phyloP scores from a whole-genome alignment of 2,329 filamentous ascomycete genomes.

The Curvularia spicifera region DNA sequence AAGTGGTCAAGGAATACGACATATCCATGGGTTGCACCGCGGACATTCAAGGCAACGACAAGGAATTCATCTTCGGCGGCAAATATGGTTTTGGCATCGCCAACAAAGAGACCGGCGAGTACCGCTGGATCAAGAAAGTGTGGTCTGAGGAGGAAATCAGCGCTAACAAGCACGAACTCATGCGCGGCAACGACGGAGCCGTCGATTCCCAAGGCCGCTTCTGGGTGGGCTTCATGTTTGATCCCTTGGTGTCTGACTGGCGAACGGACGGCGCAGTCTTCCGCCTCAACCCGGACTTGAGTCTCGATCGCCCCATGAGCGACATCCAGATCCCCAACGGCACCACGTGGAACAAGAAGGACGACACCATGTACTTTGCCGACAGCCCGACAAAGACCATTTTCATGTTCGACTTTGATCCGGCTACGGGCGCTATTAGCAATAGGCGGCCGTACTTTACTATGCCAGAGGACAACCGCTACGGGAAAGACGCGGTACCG shows the following conservation, averaged over 20 bases:
- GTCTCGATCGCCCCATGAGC: conserved; percentile 65
- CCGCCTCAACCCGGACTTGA: conserved; percentile 69
- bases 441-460: conserved; percentile 76
- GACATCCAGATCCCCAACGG: conserved; percentile 82
- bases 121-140: conserved; percentile 63
- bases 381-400: conserved; percentile 76
- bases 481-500: conserved; percentile 62
- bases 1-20: conserved; percentile 62
- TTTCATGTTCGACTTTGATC: conserved; percentile 75
- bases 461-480: conserved; percentile 62
- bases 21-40: conserved; percentile 68
- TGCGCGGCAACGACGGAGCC: conserved; percentile 80
- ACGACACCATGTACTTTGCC: conserved; percentile 80
- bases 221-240: conserved; percentile 88
- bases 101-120: conserved; percentile 65
- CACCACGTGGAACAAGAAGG: conserved; percentile 77
- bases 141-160: conserved; percentile 60
- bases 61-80: conserved; percentile 76
- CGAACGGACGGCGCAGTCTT: conserved; percentile 71
- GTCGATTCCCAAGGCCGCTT: conserved; percentile 81
- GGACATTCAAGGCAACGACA: conserved; percentile 72
- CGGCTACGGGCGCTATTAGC: conserved; percentile 66
- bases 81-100: conserved; percentile 84
- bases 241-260: conserved; percentile 67
- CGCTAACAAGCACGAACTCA: conserved; percentile 54